Evolutionary conservation across 1,284 basidiomycete genomes (phyloP).

Genomic region (Ustilago cynodontis): DNA sequence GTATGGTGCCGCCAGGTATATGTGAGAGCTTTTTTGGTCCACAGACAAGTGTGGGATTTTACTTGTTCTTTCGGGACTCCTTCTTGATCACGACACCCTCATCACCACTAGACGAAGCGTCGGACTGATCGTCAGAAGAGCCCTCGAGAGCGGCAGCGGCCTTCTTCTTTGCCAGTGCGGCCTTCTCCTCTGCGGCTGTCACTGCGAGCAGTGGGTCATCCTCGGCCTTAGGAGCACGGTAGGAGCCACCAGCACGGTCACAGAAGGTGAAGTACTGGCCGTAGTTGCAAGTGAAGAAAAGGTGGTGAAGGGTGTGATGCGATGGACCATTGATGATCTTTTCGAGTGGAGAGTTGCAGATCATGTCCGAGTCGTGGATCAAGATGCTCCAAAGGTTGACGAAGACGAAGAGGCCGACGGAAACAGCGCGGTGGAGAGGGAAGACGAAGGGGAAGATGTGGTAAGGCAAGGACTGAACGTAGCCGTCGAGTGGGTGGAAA

Average conservation of each 20-base stretch:
- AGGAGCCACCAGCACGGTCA: constrained; percentile 85
- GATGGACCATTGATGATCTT: constrained; percentile 95
- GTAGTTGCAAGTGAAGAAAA: constrained; percentile 96
- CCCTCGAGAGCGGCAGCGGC: constrained; percentile 6
- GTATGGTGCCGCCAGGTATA: constrained; percentile 15
- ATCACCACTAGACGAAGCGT: constrained; percentile 35
- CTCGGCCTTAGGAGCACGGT: constrained; percentile 83
- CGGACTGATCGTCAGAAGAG: constrained; percentile 23
- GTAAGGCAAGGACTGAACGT: constrained; percentile 91
- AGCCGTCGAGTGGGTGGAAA: constrained; percentile 97
- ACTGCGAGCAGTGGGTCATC: constrained; percentile 84
- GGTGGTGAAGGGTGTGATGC: constrained; percentile 95
- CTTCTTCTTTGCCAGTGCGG: constrained; percentile 19
- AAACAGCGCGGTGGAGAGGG: constrained; percentile 78
- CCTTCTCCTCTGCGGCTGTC: constrained; percentile 33
- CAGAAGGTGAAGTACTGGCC: constrained; percentile 96
- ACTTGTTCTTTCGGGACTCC: constrained; percentile 46
- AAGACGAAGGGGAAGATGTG: constrained; percentile 92
- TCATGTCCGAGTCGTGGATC: constrained; percentile 99
- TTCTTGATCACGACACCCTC: constrained; percentile 47
- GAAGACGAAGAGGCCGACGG: constrained; percentile 68
- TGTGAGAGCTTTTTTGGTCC: background rate
- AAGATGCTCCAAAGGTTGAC: constrained; percentile 69
- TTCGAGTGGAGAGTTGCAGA: constrained; percentile 90
- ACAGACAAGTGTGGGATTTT: background rate